phyloP scores from a whole-genome alignment of 176 grass and related monocot species.

The Olyra latifolia region DNA sequence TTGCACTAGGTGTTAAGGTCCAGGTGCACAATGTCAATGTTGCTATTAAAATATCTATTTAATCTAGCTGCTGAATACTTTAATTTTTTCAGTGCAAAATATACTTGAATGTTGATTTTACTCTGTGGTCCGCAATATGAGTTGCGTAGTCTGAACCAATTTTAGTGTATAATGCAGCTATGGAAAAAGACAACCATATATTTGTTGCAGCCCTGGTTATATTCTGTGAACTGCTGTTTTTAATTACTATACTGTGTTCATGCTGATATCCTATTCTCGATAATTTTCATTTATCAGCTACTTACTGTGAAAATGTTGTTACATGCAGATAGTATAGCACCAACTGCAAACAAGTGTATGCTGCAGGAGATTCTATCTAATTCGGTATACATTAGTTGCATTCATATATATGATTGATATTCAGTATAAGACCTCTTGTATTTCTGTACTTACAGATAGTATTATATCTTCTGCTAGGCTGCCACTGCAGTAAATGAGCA shows the following conservation, averaged over 20 bases:
- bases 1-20: background rate
- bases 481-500: constrained; percentile 41
- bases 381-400: constrained; percentile 55
- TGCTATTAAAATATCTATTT: background rate
- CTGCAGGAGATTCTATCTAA: constrained; percentile 37
- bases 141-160: background rate
- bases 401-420: constrained; percentile 24
- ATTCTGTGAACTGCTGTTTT: constrained; percentile 10
- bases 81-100: too few species aligned
- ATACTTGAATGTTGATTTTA: constrained; percentile 15
- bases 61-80: background rate
- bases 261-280: constrained; percentile 33
- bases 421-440: constrained; percentile 31
- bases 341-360: constrained; percentile 26
- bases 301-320: constrained; percentile 32
- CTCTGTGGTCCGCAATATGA: background rate
- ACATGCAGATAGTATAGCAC: constrained; percentile 49
- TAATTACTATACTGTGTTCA: background rate
- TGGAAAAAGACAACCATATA: background rate
- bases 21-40: constrained; percentile 14
- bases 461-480: constrained; percentile 52
- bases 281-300: constrained; percentile 16
- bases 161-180: constrained; percentile 15
- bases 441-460: constrained; percentile 36
- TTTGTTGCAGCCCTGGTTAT: constrained; percentile 26